A percentile compares a stretch with the other conserved stretches of the same genome.
Conservation (phyloP, 768 basidiomycete species). For the Mycena metata region DNA sequence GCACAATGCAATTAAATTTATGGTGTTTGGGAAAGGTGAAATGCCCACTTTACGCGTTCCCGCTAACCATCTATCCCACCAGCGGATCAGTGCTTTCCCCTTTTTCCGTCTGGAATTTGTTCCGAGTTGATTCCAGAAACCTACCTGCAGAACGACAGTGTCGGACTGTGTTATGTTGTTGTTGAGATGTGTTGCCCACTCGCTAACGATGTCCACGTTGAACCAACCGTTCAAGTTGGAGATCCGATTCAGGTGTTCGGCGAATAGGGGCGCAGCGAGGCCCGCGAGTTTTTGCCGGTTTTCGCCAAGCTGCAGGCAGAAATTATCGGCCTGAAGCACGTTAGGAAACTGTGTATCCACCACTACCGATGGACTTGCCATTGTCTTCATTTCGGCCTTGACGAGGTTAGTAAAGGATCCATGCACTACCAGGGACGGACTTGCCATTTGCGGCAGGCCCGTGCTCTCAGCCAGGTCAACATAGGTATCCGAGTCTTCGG, state of each 20-base stretch:
- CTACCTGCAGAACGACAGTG: not conserved
- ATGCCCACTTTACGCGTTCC: not conserved
- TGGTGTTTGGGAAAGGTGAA: no score
- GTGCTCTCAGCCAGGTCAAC: no score
- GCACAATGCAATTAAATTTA: not conserved
- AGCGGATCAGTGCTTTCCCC: not conserved
- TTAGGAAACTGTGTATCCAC: no score
- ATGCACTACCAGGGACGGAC: no score
- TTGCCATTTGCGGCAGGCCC: no score
- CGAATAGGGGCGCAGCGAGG: not conserved
- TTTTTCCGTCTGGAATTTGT: not conserved
- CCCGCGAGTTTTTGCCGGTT: not conserved
- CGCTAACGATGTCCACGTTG: not conserved
- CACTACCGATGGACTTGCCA: no score
- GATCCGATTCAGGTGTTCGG: not conserved
- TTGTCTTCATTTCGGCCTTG: no score
- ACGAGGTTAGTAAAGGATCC: no score
- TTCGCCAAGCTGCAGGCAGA: not conserved
- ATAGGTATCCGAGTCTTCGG: no score
- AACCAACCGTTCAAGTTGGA: constrained; percentile 1
- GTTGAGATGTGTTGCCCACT: constrained; percentile 9
- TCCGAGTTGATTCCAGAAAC: not conserved
- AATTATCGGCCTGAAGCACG: constrained; percentile 3
- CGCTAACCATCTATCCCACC: not conserved
- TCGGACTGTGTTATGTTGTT: not conserved